Evolutionary conservation across 169 alveolate species (phyloP), one percentile per base, ranked within the genome.

Genomic region (Eimeria necatrix): DNA sequence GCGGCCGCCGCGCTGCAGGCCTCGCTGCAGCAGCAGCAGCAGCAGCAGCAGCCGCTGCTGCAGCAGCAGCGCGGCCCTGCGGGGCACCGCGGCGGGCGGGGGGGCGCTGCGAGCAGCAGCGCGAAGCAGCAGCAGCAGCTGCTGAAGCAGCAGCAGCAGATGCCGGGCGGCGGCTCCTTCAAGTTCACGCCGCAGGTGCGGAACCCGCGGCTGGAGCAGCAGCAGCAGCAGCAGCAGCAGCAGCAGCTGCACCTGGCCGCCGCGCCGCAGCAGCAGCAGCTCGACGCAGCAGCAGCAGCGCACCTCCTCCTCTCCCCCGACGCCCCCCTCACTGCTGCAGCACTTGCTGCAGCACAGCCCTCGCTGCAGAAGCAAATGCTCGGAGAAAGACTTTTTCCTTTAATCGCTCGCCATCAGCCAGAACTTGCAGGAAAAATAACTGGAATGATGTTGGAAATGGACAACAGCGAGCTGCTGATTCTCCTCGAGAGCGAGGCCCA

Each of bases 391-490:
- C 97, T 98, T 91, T 98, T 97, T 97, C 99, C 99, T 2, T 97
- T 98, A 26, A 98, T 98, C 73, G 98, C 99, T 24, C 96, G 97
- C 78, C 97, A 96, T 60, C 99, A 98, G 94, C 99, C 99, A 0
- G 99, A 98, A 48, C 96, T 98, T 93, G 99, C 99, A 2, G 99
- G 99, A 12, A 98, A 98, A 61, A 98, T 98, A 59, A 98, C 99
- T 3, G 99, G 99, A 9, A 98, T 98, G 99, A 98, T 98, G 99
- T 96, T 98, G 84, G 99, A 98, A 95, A 98, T 98, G 99, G 99
- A 98, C 97, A 98, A 98, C 97, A 96, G 97, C 74, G 99, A 98
- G 97, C 97, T 98, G 71, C 93, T 98, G 94, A 97, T 97, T 84
- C 96, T 98, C 85, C 96, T 98, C 85, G 99, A 97, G 87, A 96